Base-by-base conservation (phyloP, 1,284 basidiomycete genomes). In the Hymenochaete sp. region DNA sequence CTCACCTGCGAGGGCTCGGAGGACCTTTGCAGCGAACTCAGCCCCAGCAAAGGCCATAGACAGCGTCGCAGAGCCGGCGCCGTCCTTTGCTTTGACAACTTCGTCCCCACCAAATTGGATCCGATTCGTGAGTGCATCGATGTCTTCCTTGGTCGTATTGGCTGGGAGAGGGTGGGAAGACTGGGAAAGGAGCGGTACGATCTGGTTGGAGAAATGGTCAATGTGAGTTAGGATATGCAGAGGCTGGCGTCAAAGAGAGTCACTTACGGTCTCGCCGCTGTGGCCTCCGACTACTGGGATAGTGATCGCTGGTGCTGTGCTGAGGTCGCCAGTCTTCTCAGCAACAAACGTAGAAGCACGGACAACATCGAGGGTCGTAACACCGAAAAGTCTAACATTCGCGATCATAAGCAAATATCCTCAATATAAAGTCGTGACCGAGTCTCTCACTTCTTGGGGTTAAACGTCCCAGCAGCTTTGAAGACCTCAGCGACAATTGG, bases 301-400 rank as follows among this genome's bases (percentile, higher is more conserved):
- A 50, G 77, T 73, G 57, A 95, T 72, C 22, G 85, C 73, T 50
- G 79, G 64, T 24, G 91, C 75, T 52, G 80, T 60, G 16, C 70
- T 67, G 14, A 71, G 68, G 57, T 82, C 73, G 42, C 79, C 82
- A 45, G 80, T 67, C 54, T 86, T 73, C 64, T 93, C 89, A 24
- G 92, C 73, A 43, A 96, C 82, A 66, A 98, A 98, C 47, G 92
- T 93, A 13, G 92, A 93, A 24, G 96, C 82, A 59, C 96, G 93
- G 57, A 98, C 91, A 53, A 98, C 93, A 65, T 99, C 95, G 52
- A 99, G 79, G 28, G 96, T 98, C 50, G 96, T 98, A 42, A 98
- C 92, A 76, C 95, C 96, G 62, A 98, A 98, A 53, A 98, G 64
- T 56, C 91, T 91, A 35, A 64, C 37, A 50, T 31, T 45, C 44